Evolutionary conservation across 108 stramenopile genomes (phyloP).

Genomic region (Chaetoceros muelleri): DNA sequence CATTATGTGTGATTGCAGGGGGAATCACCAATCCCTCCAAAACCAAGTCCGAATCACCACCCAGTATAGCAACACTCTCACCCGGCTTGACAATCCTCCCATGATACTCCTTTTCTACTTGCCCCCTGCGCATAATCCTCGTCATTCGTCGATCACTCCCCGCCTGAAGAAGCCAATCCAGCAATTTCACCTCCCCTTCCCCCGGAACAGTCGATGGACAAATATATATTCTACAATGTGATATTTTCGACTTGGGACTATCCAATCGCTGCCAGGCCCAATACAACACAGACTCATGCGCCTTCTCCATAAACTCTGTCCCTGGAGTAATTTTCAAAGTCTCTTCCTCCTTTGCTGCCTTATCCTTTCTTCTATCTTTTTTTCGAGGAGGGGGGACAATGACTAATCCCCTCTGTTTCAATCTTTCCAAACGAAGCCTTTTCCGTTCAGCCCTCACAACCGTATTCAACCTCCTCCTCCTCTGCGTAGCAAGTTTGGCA

Average conservation of each 20-base stretch:
- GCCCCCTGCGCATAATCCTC: not conserved
- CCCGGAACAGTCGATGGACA: constrained; percentile 65
- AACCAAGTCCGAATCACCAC: constrained; percentile 84
- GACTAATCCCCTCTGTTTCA: constrained; percentile 16
- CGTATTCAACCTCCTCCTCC: constrained; percentile 37
- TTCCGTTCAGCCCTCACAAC: constrained; percentile 35
- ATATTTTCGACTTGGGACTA: constrained; percentile 10
- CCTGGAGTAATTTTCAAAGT: constrained; percentile 70
- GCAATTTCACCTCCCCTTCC: constrained; percentile 85
- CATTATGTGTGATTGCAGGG: constrained; percentile 61
- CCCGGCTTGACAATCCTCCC: constrained; percentile 13
- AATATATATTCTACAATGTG: constrained; percentile 55
- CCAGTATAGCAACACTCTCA: constrained; percentile 61
- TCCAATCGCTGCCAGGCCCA: constrained; percentile 74
- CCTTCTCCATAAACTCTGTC: constrained; percentile 56
- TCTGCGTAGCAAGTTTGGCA: constrained; percentile 79
- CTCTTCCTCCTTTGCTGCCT: constrained; percentile 10
- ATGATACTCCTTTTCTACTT: not conserved
- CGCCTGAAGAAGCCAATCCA: constrained; percentile 62
- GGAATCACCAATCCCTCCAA: constrained; percentile 72
- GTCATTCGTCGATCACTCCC: constrained; percentile 1
- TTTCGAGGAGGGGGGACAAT: not conserved
- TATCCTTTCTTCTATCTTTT: constrained; percentile 1
- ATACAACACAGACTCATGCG: constrained; percentile 60
- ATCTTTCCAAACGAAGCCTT: constrained; percentile 20